Base-by-base conservation (phyloP, 345 rosid genomes). In the Tarenaya hassleriana region DNA sequence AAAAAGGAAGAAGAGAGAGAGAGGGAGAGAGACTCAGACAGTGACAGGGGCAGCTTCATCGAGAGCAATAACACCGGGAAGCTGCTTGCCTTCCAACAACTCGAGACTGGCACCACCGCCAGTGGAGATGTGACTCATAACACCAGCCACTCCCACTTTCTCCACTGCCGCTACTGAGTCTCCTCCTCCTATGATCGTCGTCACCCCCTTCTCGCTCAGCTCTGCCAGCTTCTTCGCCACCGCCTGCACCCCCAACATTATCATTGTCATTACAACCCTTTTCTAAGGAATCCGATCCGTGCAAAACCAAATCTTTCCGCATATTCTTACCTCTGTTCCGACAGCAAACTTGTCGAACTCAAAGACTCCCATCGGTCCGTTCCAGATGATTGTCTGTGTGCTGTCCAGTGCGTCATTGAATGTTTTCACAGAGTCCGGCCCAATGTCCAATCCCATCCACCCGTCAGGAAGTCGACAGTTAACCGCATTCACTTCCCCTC, bases 91-190 rank as follows among this genome's bases (percentile, higher is more conserved):
- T 77, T 89, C 97, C 0, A 89, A 90, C 33, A 89, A 92, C 84
- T 89, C 97, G 55, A 89, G 77, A 73, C 97, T 85, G 17, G 97
- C 97, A 18, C 97, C 97, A 56, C 97, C 97, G 40, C 97, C 97
- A 0, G 97, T 89, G 0, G 97, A 89, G 69, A 89, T 83, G 77
- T 89, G 97, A 70, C 97, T 89, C 97, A 89, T 89, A 70, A 83
- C 81, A 42, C 79, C 95, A 0, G 95, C 88, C 34, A 89, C 82
- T 24, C 97, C 95, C 35, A 27, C 95, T 77, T 89, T 86, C 82
- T 83, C 97, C 66, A 89, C 94, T 1, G 95, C 97, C 3, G 97
- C 95, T 56, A 89, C 97, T n/a, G n/a, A n/a, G n/a, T n/a, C n/a
- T n/a, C n/a, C n/a, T n/a, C n/a, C n/a, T n/a, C n/a, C n/a, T n/a